Percentiles rank a stretch among this genome's conserved stretches.
Conservation (phyloP, 345 rosid species). For the Bruguiera sexangula region DNA sequence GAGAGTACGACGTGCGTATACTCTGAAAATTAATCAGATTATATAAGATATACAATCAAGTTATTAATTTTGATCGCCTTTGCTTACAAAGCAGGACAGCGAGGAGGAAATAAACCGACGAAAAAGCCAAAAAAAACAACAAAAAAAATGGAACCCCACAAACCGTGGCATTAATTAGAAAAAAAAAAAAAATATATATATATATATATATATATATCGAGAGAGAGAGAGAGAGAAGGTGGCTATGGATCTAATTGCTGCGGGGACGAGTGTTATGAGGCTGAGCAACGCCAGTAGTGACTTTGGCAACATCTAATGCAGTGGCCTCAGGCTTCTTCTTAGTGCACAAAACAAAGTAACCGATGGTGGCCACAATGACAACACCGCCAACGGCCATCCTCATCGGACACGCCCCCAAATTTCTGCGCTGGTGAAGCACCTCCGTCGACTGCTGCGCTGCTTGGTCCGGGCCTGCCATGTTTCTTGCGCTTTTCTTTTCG, state of each 20-base stretch:
- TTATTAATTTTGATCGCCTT: too few species aligned
- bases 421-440: constrained; percentile 34
- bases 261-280: constrained; percentile 50
- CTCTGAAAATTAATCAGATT: too few species aligned
- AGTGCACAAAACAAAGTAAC: constrained; percentile 48
- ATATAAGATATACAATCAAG: too few species aligned
- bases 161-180: neutral
- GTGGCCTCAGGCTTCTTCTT: constrained; percentile 58
- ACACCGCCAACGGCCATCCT: constrained; percentile 47
- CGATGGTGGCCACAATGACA: constrained; percentile 36
- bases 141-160: too few species aligned
- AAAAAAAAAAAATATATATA: too few species aligned
- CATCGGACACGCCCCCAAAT: constrained; percentile 28
- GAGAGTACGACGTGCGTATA: too few species aligned
- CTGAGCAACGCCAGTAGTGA: constrained; percentile 37
- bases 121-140: too few species aligned
- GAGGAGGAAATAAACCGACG: too few species aligned
- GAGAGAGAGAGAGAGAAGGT: neutral
- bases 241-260: constrained; percentile 10
- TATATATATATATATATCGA: too few species aligned
- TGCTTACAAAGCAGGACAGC: too few species aligned
- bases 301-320: constrained; percentile 70
- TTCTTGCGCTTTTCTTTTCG: neutral
- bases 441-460: constrained; percentile 29
- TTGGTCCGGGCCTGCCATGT: constrained; percentile 38